Evolutionary conservation across 164 flowering plant species (phyloP).

Genomic region (Magnolia changhungtana): DNA sequence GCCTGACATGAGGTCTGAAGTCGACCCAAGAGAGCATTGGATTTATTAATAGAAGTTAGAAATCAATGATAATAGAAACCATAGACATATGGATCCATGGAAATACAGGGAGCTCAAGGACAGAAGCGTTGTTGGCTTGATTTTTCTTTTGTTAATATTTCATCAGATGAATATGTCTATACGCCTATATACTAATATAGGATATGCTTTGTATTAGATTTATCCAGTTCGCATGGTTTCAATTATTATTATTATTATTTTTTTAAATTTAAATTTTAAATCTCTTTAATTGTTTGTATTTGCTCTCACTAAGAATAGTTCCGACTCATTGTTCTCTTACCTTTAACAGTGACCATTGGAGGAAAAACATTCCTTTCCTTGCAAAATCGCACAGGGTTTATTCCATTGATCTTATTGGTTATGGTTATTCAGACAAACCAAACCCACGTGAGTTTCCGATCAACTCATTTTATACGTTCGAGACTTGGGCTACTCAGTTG

Average conservation of each 20-base stretch:
- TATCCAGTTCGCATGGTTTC: background rate
- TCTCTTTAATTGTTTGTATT: background rate
- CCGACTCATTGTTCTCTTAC: background rate
- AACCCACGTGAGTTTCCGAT: constrained; percentile 71
- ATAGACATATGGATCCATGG: too few relatives aligned
- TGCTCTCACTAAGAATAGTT: background rate
- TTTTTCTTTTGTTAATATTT: background rate
- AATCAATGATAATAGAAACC: too few relatives aligned
- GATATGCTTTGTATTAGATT: too few relatives aligned
- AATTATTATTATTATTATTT: too few relatives aligned
- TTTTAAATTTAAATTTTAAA: too few relatives aligned
- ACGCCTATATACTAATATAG: background rate
- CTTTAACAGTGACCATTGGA: constrained; percentile 84
- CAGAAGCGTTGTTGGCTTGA: background rate
- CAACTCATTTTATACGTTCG: constrained; percentile 73
- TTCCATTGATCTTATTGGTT: constrained; percentile 90
- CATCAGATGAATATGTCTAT: background rate
- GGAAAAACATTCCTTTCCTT: constrained; percentile 81
- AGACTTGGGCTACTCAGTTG: constrained; percentile 85
- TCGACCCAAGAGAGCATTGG: too few relatives aligned
- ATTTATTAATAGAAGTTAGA: too few relatives aligned
- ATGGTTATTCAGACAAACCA: constrained; percentile 96
- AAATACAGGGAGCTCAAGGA: too few relatives aligned
- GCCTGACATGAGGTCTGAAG: too few relatives aligned
- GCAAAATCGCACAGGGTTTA: constrained; percentile 71